Conservation (phyloP, 495 filamentous ascomycete genomes). For the Massariosphaeria phaeospora region DNA sequence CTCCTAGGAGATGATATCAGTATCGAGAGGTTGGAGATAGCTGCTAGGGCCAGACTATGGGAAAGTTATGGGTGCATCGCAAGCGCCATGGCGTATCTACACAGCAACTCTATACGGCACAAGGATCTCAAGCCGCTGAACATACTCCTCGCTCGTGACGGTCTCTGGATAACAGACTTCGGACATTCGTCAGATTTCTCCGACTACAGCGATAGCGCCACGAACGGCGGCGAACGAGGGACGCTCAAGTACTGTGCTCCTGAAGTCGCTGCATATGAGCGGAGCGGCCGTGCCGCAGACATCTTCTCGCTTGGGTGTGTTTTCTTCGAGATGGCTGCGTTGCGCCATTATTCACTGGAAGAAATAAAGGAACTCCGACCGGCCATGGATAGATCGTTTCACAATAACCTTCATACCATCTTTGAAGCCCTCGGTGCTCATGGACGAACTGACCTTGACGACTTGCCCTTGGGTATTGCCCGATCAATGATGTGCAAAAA, state of each 20-base stretch:
- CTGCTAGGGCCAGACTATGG: constrained; percentile 1
- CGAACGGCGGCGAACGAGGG: constrained; percentile 27
- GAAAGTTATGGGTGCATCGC: constrained; percentile 7
- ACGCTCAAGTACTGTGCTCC: constrained; percentile 32
- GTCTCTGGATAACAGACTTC: constrained; percentile 29
- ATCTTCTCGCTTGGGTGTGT: constrained; percentile 32
- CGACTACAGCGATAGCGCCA: constrained; percentile 18
- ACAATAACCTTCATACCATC: constrained; percentile 14
- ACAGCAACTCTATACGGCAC: constrained; percentile 18
- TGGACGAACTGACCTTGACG: neutral
- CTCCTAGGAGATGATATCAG: no score
- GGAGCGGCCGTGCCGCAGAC: constrained; percentile 23
- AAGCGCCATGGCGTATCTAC: constrained; percentile 24
- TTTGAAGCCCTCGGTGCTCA: no score
- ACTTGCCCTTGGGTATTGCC: neutral
- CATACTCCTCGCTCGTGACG: constrained; percentile 17
- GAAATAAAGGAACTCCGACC: constrained; percentile 1
- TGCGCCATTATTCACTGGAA: neutral
- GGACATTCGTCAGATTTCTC: constrained; percentile 30
- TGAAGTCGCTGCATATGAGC: constrained; percentile 21
- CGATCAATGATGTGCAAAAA: neutral
- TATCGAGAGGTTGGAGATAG: no score
- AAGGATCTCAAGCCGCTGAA: constrained; percentile 32
- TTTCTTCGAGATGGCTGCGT: constrained; percentile 12
- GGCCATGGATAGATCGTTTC: constrained; percentile 17